Evolutionary conservation across 2,329 filamentous ascomycete species (phyloP).

Genomic region (Calonectria pauciramosa): DNA sequence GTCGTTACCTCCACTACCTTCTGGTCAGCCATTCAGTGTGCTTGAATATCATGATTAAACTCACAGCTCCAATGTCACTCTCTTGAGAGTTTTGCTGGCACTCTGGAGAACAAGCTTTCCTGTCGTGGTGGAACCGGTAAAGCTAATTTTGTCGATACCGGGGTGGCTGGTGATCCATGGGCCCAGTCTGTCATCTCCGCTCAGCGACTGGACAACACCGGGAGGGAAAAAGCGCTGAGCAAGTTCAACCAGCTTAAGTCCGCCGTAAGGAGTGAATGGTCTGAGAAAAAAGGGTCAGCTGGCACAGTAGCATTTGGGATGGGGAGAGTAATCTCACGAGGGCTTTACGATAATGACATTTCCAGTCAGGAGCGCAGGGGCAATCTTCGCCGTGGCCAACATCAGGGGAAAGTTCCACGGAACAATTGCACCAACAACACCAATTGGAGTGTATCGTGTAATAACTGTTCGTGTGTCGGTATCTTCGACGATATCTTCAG

Average conservation of each 20-base stretch:
- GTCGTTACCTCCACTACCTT: slow-evolving; percentile 67
- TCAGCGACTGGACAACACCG: slow-evolving; percentile 73
- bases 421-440: slow-evolving; percentile 62
- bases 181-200: slow-evolving; percentile 72
- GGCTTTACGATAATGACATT: slow-evolving; percentile 70
- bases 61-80: slow-evolving; percentile 72
- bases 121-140: slow-evolving; percentile 72
- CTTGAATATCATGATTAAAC: slow-evolving; percentile 48
- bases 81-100: slow-evolving; percentile 70
- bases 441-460: slow-evolving; percentile 55
- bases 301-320: accelerated
- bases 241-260: slow-evolving; percentile 72
- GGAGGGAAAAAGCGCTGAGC: slow-evolving; percentile 70
- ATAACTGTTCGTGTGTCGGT: slow-evolving; percentile 47
- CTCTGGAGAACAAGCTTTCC: slow-evolving; percentile 73
- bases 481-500: slow-evolving; percentile 56
- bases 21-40: slow-evolving; percentile 66
- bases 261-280: slow-evolving; percentile 69
- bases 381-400: slow-evolving; percentile 67
- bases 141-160: slow-evolving; percentile 72
- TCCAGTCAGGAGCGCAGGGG: slow-evolving; percentile 68
- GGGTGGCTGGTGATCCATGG: slow-evolving; percentile 71
- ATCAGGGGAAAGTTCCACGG: slow-evolving; percentile 72
- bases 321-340: slow-evolving; percentile 47
- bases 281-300: background rate